Evolutionary conservation across 192 early-diverging fungal genomes (phyloP), one percentile per base, ranked within the genome.

Genomic region (Coemansia umbellata): DNA sequence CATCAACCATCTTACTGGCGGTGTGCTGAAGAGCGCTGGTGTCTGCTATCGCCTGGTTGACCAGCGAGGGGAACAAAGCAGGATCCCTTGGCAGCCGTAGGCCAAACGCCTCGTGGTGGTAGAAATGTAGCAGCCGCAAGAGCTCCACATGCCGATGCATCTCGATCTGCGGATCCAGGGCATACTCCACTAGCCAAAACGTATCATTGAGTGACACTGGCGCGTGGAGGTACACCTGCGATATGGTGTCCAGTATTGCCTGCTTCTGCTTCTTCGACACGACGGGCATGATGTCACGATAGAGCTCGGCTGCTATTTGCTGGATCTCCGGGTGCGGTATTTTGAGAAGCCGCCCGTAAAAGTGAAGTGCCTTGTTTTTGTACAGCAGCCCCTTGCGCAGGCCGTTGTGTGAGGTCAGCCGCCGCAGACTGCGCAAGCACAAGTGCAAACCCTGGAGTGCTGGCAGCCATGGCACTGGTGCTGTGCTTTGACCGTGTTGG

Each of bases 121-220:
- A 75, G 9, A 68, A 75, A 41, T 75, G 72, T 30, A 75, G 31
- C 19, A 75, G 24, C 27, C 72, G 21, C 24, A 75, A 26, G 1
- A 75, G 65, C 57, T 75, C 72, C 0, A 75, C 72, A 54, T 75
- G 72, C 10, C 72, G 45, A 28, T 75, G 72, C 72, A 75, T 75
- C 45, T 75, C 72, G 53, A 75, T 53, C 42, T 68, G 60, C 41
- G 72, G 72, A 35, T 75, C 65, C 13, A 75, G 35, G 13, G 53
- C 48, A 45, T 52, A 64, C 10, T 75, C 72, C 0, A 60, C 50
- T 21, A 75, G 58, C 72, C 72, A 75, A 18, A 59, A 64, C 19
- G 61, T 37, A 8, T 75, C 72, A 2, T 26, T 15, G 9, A 75
- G 18, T 8, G 43, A 22, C 5, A 54, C 54, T 28, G 52, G 60